Evolutionary conservation across 352 stramenopile genomes (phyloP).

Genomic region (Globisporangium canariense): DNA sequence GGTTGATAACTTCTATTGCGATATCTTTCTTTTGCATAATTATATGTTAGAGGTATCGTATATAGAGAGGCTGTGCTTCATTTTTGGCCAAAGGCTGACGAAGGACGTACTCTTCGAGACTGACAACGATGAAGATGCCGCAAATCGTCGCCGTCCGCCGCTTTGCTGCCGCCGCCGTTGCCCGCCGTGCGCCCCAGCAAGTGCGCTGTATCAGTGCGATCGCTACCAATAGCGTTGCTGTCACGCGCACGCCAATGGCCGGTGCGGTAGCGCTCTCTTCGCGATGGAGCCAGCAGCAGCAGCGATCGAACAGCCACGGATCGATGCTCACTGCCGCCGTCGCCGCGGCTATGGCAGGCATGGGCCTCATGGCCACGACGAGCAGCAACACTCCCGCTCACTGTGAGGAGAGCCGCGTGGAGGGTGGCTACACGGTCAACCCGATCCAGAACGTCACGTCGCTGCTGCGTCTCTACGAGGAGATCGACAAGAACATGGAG

Average conservation of each 20-base stretch:
- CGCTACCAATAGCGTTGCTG: background rate
- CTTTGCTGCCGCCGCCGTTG: background rate
- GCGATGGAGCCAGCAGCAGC: constrained; percentile 9
- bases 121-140: constrained; percentile 3
- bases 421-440: constrained; percentile 48
- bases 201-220: constrained; percentile 1
- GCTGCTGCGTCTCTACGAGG: constrained; percentile 70
- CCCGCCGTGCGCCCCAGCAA: constrained; percentile 10
- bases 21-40: too few species aligned
- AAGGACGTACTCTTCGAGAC: background rate
- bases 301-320: background rate
- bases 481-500: constrained; percentile 86
- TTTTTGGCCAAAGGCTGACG: background rate
- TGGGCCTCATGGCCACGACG: constrained; percentile 14
- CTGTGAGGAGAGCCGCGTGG: constrained; percentile 21
- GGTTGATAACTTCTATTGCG: too few species aligned
- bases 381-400: constrained; percentile 7
- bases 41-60: background rate
- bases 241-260: background rate
- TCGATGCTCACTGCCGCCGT: constrained; percentile 1
- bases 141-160: background rate
- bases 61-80: too few species aligned
- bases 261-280: background rate
- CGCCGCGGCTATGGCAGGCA: constrained; percentile 9
- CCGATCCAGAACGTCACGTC: constrained; percentile 69